Evolutionary conservation across 768 basidiomycete genomes (phyloP).

Genomic region (Mycena haematopus): DNA sequence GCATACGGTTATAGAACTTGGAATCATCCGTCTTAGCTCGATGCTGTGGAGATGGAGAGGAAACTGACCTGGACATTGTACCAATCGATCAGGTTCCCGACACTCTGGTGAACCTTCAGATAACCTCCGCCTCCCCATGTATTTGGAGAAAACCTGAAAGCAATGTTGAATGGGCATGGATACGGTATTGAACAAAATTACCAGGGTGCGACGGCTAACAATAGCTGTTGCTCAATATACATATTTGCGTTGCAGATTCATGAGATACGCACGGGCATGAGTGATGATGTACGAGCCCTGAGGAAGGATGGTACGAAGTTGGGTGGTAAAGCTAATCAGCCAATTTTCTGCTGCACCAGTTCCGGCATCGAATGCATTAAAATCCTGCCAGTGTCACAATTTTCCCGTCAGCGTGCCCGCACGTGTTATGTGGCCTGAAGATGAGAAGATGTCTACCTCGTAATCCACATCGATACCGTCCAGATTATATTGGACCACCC

Average conservation of each 20-base stretch:
- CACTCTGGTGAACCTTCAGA: conserved; percentile 55
- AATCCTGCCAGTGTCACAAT: conserved; percentile 53
- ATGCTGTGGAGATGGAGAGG: neutral
- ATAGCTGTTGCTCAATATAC: neutral
- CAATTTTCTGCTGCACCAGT: conserved; percentile 30
- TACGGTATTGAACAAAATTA: conserved; percentile 31
- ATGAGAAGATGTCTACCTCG: conserved; percentile 38
- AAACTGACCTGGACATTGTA: conserved; percentile 57
- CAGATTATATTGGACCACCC: conserved; percentile 64
- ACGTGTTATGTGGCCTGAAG: too few species aligned
- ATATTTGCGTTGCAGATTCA: neutral
- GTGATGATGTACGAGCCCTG: conserved; percentile 55
- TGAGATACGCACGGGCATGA: conserved; percentile 55
- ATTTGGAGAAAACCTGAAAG: conserved; percentile 36
- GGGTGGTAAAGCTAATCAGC: conserved; percentile 60
- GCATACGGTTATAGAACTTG: conserved; percentile 50
- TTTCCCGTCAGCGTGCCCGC: neutral
- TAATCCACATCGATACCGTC: conserved; percentile 83
- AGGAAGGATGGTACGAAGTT: conserved; percentile 56
- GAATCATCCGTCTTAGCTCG: neutral
- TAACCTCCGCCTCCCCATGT: conserved; percentile 60
- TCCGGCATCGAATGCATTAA: conserved; percentile 49
- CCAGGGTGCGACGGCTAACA: conserved; percentile 56
- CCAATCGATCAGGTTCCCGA: conserved; percentile 70
- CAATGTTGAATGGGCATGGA: too few species aligned